Base-by-base conservation (phyloP, 176 grass and related monocot genomes). In the Carex kokanica region DNA sequence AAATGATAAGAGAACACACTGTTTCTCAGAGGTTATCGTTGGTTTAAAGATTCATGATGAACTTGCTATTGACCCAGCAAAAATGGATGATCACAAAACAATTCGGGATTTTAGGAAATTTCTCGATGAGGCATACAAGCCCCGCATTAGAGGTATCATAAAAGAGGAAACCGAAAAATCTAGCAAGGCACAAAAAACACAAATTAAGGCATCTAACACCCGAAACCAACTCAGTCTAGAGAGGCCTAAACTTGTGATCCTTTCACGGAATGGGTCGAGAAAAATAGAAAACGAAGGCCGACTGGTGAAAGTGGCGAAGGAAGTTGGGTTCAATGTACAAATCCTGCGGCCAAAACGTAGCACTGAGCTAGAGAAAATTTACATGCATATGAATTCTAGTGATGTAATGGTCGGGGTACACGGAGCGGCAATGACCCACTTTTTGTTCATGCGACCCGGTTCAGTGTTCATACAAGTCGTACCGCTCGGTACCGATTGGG, bases 391-490 rank as follows among this genome's bases (percentile, higher is more conserved):
- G 8, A 91, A 93, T 77, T 85, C 83, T 0, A 89, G 87, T 2
- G 91, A 91, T 79, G 91, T 89, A 8, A 91, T 97, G 94, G 60
- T 93, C 2, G 94, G 91, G 69, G 89, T 97, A 69, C 91, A 97
- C 77, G 91, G 91, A 58, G 89, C 87, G 1, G 91, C 94, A 57
- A 91, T 93, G 91, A 90, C 91, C 21, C 94, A 97, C 85, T 90
- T 97, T 40, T 79, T 97, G 15, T 97, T 97, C 91, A 97, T 97
- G 94, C 80, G 87, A 8, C 91, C 89, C 4, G 87, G 84, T 47
- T 78, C 91, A 5, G 89, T 81, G 13, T 90, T 93, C 89, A 87
- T 97, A 64, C 89, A 97, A 67, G 83, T 97, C 13, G 93, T 97
- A 29, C 91, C 94, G 0, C 89, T 97, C 0, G 94, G 94, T 23